Evolutionary conservation across 139 green algal species (phyloP), one percentile per base, ranked within the genome.

Genomic region (Trebouxia sp.): DNA sequence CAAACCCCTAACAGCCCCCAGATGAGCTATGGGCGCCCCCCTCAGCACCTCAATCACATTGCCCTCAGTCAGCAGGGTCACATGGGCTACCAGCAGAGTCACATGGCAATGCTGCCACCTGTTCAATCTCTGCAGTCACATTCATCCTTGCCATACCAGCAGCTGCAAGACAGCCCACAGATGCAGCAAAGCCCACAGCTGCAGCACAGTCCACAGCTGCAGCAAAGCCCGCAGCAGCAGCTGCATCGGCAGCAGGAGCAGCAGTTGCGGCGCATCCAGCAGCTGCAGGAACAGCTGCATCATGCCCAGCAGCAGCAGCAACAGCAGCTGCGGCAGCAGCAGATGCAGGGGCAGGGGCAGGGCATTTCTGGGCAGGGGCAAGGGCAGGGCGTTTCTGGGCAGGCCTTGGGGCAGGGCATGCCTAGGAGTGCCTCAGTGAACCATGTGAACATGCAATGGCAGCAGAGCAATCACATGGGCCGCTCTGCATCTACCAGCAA

Each of bases 171-270:
- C 4, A 35, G 12, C 0, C 32, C 42, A 15, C 62, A 72, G 32
- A 12, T 42, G 35, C 62, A 72, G 11, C 9, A 41, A 35, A 12
- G n/a, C 4, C 37, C 55, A 66, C 55, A 66, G 55, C 55, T 39
- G 55, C 55, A n/a, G n/a, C n/a, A 72, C 4, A 35, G 12, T 0
- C 32, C 42, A 15, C 62, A 72, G 32, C 32, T 42, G 35, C 62
- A 72, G 11, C 9, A 41, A 35, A 12, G n/a, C 10, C 62, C 42
- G 5, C 62, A 72, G 32, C 62, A 30, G 32, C 62, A 45, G 20
- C 35, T 22, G 8, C 43, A 83, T 42, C 62, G 78, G 26, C 78
- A 83, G 62, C 78, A 72, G 56, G 58, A 82, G 42, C 39, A 72
- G 78, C 78, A 75, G 22, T 39, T 48, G 37, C 56, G 65, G 39